Percentiles rank a stretch among this genome's conserved stretches.
Evolutionary conservation across 2,329 filamentous ascomycete genomes (phyloP).

Genomic region (Hymenoscyphus scutula): DNA sequence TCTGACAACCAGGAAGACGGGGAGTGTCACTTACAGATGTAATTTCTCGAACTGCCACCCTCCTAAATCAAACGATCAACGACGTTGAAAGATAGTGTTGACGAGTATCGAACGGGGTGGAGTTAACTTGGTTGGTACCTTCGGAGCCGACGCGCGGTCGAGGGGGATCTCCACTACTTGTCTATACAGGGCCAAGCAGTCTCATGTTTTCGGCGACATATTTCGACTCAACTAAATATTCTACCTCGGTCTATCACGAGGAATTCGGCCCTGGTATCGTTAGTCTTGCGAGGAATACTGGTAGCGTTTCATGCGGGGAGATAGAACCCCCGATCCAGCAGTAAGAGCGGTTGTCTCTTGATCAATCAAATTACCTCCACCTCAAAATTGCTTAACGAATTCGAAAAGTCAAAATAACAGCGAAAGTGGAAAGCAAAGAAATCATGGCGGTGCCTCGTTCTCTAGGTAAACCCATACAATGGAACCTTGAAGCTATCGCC

Average conservation of each 20-base stretch:
- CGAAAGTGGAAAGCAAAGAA: not conserved
- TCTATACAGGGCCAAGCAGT: not conserved
- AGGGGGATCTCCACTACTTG: not conserved
- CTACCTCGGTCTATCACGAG: not conserved
- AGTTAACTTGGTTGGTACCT: not conserved
- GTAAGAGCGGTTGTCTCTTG: too few relatives aligned
- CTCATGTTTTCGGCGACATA: not conserved
- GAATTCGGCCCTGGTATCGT: not conserved
- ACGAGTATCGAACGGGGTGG: not conserved
- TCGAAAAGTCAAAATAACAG: not conserved
- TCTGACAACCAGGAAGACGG: too few relatives aligned
- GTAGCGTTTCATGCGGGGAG: not conserved
- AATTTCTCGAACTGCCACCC: too few relatives aligned
- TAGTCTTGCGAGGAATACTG: not conserved
- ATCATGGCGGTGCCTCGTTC: not conserved
- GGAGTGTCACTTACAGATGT: too few relatives aligned
- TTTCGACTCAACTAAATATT: too few relatives aligned
- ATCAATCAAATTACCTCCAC: too few relatives aligned
- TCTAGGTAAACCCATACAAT: conserved; percentile 4
- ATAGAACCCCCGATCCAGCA: too few relatives aligned
- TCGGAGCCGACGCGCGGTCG: not conserved
- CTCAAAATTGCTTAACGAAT: too few relatives aligned
- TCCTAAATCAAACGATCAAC: not conserved
- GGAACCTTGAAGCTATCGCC: conserved; percentile 1
- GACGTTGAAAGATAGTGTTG: not conserved